Evolutionary conservation across 805 yeast species (phyloP).

Genomic region (Candida mattraensis): DNA sequence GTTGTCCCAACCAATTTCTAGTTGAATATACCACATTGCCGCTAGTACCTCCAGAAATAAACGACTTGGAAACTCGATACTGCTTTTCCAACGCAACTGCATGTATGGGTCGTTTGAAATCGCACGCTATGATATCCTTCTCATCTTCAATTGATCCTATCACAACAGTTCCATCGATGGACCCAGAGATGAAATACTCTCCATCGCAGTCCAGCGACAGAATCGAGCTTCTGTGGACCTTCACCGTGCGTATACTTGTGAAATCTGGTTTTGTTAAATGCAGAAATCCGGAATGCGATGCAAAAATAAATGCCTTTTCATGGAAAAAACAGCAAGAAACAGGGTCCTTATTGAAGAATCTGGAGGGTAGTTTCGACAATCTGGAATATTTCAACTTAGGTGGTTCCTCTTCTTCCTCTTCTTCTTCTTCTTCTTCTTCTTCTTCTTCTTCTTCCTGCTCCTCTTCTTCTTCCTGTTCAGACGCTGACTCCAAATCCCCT

Average conservation of each 20-base stretch:
- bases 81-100: constrained; percentile 78
- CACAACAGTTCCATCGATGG: constrained; percentile 92
- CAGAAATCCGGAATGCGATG: constrained; percentile 84
- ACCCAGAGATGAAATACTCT: constrained; percentile 74
- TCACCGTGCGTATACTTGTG: constrained; percentile 63
- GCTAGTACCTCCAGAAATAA: constrained; percentile 86
- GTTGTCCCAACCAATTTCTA: constrained; percentile 83
- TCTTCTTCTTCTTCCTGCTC: constrained; percentile 40
- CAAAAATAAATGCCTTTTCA: constrained; percentile 68
- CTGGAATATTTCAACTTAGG: constrained; percentile 78
- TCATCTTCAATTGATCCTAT: constrained; percentile 68
- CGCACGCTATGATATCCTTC: constrained; percentile 67
- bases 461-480: constrained; percentile 26
- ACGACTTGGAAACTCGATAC: constrained; percentile 60
- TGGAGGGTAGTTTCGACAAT: constrained; percentile 61
- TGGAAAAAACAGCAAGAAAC: constrained; percentile 67
- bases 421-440: constrained; percentile 50
- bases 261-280: constrained; percentile 65
- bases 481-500: constrained; percentile 30
- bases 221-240: constrained; percentile 85
- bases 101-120: constrained; percentile 85
- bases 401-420: too few relatives aligned
- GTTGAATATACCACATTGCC: constrained; percentile 77
- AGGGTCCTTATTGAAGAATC: constrained; percentile 73
- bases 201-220: constrained; percentile 75